A percentile compares a stretch with the other conserved stretches of the same genome.
Conservation (phyloP, 768 basidiomycete genomes). For the Tylopilus cervinicoccineus region DNA sequence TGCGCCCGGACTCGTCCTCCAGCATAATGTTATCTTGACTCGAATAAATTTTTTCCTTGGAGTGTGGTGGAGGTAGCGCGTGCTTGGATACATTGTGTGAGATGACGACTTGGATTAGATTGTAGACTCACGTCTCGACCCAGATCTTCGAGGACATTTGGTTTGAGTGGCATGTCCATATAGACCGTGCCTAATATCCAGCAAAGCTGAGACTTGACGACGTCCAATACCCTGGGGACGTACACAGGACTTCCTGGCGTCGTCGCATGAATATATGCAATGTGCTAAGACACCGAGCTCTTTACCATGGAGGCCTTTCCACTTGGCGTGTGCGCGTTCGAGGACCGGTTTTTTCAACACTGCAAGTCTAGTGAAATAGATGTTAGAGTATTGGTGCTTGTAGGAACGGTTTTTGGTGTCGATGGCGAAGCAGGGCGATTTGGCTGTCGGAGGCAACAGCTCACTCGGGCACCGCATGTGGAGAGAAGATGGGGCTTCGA, state of each 20-base stretch:
- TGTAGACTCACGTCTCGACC: conserved; percentile 74
- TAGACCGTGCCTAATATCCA: conserved; percentile 95
- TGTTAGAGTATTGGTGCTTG: conserved; percentile 68
- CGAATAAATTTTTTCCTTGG: conserved; percentile 69
- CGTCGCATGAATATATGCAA: conserved; percentile 5
- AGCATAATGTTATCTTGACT: conserved; percentile 78
- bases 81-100: conserved; percentile 47
- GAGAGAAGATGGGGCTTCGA: conserved; percentile 5
- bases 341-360: conserved; percentile 46
- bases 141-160: conserved; percentile 95
- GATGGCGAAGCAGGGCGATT: conserved; percentile 41
- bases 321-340: conserved; percentile 44
- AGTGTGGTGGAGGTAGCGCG: conserved; percentile 83
- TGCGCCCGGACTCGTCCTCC: conserved; percentile 94
- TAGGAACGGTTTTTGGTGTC: conserved; percentile 47
- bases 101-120: conserved; percentile 3
- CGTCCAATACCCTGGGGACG: conserved; percentile 82
- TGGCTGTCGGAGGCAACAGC: conserved; percentile 26
- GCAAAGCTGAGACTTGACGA: conserved; percentile 79
- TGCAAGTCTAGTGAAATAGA: conserved; percentile 61
- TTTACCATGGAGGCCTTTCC: conserved; percentile 45
- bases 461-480: conserved; percentile 27
- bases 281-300: background rate
- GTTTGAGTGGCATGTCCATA: conserved; percentile 98
- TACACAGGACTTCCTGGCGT: conserved; percentile 59